Evolutionary conservation across 202 grass and related monocot species (phyloP), one percentile per base, ranked within the genome.

Genomic region (Hordeum pubiflorum): DNA sequence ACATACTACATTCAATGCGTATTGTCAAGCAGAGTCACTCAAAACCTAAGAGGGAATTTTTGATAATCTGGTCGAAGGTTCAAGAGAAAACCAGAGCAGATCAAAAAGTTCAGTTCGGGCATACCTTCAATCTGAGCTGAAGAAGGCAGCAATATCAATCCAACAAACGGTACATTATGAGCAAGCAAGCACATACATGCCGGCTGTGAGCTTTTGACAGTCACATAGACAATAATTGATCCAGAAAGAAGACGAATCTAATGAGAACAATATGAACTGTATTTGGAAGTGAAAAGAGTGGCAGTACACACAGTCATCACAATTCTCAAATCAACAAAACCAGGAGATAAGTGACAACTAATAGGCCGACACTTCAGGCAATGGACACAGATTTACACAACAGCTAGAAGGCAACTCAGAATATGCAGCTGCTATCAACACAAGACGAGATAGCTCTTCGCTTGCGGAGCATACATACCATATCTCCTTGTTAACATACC

Each of bases 391-490:
- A 36, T 52, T 23, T 52, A 75, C 58, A 75, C 58, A 75, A 15
- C 13, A 36, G 41, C 14, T 56, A 40, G 22, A 43, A 34, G 46
- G 44, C 17, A 40, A 40, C 44, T 64, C 32, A 7, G 31, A 66
- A 29, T 20, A 74, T 86, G 77, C 31, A 59, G 59, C 58, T 39
- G 75, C 56, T 75, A 79, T 64, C 27, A 86, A 58, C 58, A 80
- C 3, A 79, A 15, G 74, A 78, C 31, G 61, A 69, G 4, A 60
- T 60, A 72, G 24, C 52, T n/a, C 50, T 54, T n/a, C 1, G 14
- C 46, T 50, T 7, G 46, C 14, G 17, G 50, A 54, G 50, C 7
- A 54, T 18, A 54, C 50, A 54, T 54, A 54, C 48, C 48, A 50
- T 50, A 50, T 6, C 50, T 22, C 11, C n/a, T 81, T 72, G 55